A percentile compares a stretch with the other conserved stretches of the same genome.
phyloP scores from a whole-genome alignment of 257 asterid species.

The Datura wrightii region DNA sequence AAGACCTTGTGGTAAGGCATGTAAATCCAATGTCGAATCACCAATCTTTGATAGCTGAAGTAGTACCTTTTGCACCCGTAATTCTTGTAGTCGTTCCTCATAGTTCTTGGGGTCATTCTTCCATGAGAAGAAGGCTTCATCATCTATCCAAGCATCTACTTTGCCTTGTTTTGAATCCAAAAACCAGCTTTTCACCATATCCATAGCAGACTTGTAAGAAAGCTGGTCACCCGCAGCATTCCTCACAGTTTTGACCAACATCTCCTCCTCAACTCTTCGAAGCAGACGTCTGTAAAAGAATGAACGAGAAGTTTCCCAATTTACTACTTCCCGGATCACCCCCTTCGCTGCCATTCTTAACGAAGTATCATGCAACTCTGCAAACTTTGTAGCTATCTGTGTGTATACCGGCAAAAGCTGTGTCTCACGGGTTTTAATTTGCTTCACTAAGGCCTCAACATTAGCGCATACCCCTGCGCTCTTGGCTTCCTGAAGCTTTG shows the following conservation, averaged over 20 bases:
- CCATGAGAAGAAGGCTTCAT: slow-evolving; percentile 78
- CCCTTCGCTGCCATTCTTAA: slow-evolving; percentile 95
- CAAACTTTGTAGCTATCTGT: slow-evolving; percentile 92
- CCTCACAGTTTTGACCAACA: slow-evolving; percentile 63
- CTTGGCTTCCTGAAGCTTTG: slow-evolving; percentile 58
- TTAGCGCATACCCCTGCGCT: slow-evolving; percentile 36
- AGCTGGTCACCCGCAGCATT: slow-evolving; percentile 85
- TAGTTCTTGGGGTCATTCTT: slow-evolving; percentile 70
- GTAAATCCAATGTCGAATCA: slow-evolving; percentile 70
- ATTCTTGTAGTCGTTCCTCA: slow-evolving; percentile 66
- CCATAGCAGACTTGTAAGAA: slow-evolving; percentile 63
- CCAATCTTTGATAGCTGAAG: slow-evolving; percentile 69
- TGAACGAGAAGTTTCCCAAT: slow-evolving; percentile 73
- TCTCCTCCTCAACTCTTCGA: slow-evolving; percentile 82
- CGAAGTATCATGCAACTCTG: slow-evolving; percentile 93
- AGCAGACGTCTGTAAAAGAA: slow-evolving; percentile 75
- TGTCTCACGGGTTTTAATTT: slow-evolving; percentile 77
- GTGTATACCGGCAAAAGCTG: slow-evolving; percentile 87
- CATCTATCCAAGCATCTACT: slow-evolving; percentile 71
- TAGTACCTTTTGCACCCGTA: slow-evolving; percentile 65
- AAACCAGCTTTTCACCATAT: slow-evolving; percentile 74
- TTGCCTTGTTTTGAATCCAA: slow-evolving; percentile 58
- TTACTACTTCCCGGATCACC: slow-evolving; percentile 77
- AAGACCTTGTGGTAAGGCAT: slow-evolving; percentile 82
- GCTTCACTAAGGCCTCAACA: slow-evolving; percentile 52